Percentiles rank a stretch among this genome's conserved stretches.
These are phyloP conservation scores for Thielaviopsis populi DNA, from an alignment of 2,329 filamentous ascomycete genomes.

Conservation along the genomic window DNA sequence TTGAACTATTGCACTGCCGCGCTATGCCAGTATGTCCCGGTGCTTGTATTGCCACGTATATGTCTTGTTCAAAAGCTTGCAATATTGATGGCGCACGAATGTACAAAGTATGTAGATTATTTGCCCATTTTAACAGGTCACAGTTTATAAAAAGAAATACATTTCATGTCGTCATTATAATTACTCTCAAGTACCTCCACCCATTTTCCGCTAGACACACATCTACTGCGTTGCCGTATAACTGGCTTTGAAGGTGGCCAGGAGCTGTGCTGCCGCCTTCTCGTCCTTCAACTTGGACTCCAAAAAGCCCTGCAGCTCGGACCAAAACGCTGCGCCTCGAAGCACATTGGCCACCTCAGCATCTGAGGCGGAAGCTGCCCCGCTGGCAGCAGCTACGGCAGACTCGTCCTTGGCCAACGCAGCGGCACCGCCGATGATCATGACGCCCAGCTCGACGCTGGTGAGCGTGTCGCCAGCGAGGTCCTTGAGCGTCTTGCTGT, in stretches of 20 bases:
- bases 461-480: constrained; percentile 36
- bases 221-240: constrained; percentile 40
- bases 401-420: constrained; percentile 25
- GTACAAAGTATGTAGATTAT: background rate
- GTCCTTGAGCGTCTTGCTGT: constrained; percentile 65
- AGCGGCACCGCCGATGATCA: constrained; percentile 63
- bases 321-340: constrained; percentile 66
- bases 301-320: constrained; percentile 67
- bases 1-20: too few species aligned
- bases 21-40: too few species aligned
- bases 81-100: too few species aligned
- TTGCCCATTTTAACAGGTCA: background rate
- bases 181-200: background rate
- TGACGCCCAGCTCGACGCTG: constrained; percentile 66
- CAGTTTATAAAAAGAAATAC: background rate
- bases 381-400: constrained; percentile 23
- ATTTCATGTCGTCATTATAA: background rate
- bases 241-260: constrained; percentile 51
- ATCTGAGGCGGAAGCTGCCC: constrained; percentile 25
- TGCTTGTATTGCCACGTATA: too few species aligned
- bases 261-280: constrained; percentile 46
- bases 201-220: background rate
- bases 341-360: constrained; percentile 45
- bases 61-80: too few species aligned
- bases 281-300: constrained; percentile 63